These are phyloP conservation scores for Fraxinus nigra DNA, from an alignment of 305 asterid species.

Conservation along the genomic window DNA sequence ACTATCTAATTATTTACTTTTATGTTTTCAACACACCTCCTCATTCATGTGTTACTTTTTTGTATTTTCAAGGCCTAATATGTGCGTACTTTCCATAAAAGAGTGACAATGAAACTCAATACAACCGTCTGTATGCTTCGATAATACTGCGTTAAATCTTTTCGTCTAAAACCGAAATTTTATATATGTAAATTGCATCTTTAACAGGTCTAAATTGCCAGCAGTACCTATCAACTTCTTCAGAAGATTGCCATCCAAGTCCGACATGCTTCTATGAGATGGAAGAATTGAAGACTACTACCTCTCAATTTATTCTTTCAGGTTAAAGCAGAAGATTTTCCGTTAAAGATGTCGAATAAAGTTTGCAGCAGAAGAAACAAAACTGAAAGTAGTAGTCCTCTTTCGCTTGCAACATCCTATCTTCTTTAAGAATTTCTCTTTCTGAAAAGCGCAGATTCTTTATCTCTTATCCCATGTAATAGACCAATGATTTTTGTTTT, in stretches of 20 bases:
- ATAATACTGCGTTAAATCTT: not conserved
- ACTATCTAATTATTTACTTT: not conserved
- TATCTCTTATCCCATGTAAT: conserved; percentile 25
- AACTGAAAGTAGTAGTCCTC: not conserved
- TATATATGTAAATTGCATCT: not conserved
- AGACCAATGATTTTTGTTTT: conserved; percentile 13
- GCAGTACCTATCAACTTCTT: conserved; percentile 89
- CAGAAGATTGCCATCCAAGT: conserved; percentile 88
- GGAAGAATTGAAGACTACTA: not conserved
- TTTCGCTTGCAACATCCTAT: not conserved
- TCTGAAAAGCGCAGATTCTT: conserved; percentile 16
- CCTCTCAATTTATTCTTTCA: conserved; percentile 7
- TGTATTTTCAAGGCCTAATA: not conserved
- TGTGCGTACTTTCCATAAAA: not conserved
- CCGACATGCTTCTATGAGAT: conserved; percentile 74
- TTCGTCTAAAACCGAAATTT: not conserved
- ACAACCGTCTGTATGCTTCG: not conserved
- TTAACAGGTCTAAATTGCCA: conserved; percentile 52
- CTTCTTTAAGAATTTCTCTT: conserved; percentile 5
- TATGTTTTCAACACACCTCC: not conserved
- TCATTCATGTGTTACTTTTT: not conserved
- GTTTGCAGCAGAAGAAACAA: conserved; percentile 26
- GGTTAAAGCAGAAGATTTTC: conserved; percentile 26
- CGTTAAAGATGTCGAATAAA: conserved; percentile 36
- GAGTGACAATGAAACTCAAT: not conserved